Conservation (phyloP, 192 early-diverging fungal species). For the Borealophlyctis nickersoniae region DNA sequence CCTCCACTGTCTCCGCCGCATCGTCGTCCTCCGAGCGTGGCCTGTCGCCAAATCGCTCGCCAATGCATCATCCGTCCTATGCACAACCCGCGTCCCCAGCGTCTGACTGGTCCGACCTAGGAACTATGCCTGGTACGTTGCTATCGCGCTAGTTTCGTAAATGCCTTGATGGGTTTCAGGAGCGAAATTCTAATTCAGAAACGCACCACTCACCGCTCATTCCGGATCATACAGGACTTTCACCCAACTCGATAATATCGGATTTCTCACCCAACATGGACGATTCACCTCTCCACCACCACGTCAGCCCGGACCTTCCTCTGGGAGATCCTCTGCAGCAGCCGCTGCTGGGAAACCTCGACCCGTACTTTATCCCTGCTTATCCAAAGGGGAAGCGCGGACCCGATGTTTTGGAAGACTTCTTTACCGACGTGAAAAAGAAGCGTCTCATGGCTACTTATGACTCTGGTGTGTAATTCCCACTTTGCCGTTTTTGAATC, state of each 20-base stretch:
- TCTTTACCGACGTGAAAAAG: constrained; percentile 25
- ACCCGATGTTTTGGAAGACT: constrained; percentile 19
- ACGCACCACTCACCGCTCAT: not conserved
- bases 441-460: constrained; percentile 10
- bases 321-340: not conserved
- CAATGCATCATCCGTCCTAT: not conserved
- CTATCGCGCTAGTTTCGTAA: no score
- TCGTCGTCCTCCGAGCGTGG: not conserved
- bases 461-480: constrained; percentile 12
- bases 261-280: constrained; percentile 3
- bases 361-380: not conserved
- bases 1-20: not conserved
- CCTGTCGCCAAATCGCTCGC: not conserved
- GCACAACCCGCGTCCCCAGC: no score
- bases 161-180: not conserved
- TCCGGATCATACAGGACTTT: not conserved
- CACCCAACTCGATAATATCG: not conserved
- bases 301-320: not conserved
- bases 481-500: no score
- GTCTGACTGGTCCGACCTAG: not conserved
- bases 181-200: not conserved
- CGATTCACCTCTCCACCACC: not conserved
- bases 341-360: not conserved
- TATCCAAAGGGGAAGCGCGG: constrained; percentile 6
- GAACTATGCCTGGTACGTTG: not conserved